These are phyloP conservation scores for Vigna reflexopilosa DNA, from an alignment of 306 rosid genomes.

Conservation along the genomic window DNA sequence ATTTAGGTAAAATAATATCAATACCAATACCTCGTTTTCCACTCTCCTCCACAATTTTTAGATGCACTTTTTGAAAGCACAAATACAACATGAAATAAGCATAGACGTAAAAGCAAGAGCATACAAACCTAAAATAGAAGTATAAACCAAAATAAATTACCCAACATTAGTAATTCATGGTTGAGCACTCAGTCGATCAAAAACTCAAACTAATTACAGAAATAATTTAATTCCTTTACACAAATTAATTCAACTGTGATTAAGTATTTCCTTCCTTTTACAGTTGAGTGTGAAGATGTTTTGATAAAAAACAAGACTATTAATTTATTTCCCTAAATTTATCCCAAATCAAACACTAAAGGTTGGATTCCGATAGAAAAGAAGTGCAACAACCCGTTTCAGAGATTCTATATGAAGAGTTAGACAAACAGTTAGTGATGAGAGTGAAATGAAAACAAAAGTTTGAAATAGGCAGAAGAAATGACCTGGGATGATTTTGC, in stretches of 20 bases:
- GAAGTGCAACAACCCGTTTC: not conserved
- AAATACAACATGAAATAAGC: not conserved
- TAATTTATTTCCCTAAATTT: not conserved
- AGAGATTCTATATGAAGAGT: not conserved
- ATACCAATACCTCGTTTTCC: not conserved
- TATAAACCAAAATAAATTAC: not conserved
- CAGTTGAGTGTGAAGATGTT: too few species aligned
- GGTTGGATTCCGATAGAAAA: not conserved
- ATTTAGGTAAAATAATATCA: not conserved
- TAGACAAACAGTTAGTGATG: not conserved
- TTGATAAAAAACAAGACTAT: not conserved
- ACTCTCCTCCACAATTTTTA: not conserved
- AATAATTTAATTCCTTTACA: not conserved
- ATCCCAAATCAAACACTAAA: not conserved
- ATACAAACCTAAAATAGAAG: not conserved
- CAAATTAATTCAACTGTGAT: too few species aligned
- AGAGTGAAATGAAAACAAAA: not conserved
- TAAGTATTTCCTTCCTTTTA: too few species aligned
- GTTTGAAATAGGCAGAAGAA: slow-evolving; percentile 21
- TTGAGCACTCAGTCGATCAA: not conserved
- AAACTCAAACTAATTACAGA: not conserved
- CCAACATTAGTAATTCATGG: not conserved
- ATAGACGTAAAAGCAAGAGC: not conserved
- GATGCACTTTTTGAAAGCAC: not conserved
- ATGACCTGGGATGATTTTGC: slow-evolving; percentile 65